Percentiles rank a stretch among this genome's conserved stretches.
Evolutionary conservation across 2,329 filamentous ascomycete species (phyloP).

Genomic region (Colletotrichum eleusines): DNA sequence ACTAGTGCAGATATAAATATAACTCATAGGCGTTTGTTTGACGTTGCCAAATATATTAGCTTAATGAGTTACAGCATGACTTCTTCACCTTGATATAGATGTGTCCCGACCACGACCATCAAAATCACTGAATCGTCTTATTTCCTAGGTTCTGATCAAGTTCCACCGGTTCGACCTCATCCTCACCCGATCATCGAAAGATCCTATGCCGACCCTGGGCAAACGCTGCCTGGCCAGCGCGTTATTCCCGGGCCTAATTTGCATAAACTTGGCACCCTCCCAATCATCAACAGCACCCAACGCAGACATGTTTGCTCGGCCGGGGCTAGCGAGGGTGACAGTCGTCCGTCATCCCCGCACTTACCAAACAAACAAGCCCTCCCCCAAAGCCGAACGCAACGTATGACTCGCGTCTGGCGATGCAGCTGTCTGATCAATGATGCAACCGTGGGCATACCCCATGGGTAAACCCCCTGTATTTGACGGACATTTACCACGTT

Average conservation of each 20-base stretch:
- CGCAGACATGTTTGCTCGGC: neutral
- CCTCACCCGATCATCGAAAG: constrained; percentile 35
- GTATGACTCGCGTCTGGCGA: constrained; percentile 24
- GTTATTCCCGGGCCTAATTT: constrained; percentile 24
- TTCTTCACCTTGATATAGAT: no score
- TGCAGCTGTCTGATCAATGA: constrained; percentile 24
- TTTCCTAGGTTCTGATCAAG: constrained; percentile 1
- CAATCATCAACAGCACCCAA: constrained; percentile 6
- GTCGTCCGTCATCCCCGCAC: constrained; percentile 34
- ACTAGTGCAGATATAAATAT: no score
- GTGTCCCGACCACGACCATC: neutral
- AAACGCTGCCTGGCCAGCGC: neutral
- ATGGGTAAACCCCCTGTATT: constrained; percentile 26
- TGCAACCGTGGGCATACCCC: constrained; percentile 32
- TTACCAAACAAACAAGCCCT: neutral
- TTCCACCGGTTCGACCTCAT: constrained; percentile 18
- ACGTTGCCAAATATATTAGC: no score
- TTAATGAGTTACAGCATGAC: neutral
- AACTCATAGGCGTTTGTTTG: no score
- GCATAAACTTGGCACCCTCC: constrained; percentile 7
- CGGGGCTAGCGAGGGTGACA: constrained; percentile 31
- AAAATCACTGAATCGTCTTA: neutral
- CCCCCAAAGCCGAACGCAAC: neutral
- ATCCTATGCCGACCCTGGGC: constrained; percentile 11
- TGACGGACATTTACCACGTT: constrained; percentile 27